These are phyloP conservation scores for Punica granatum DNA, from an alignment of 345 rosid species.

Conservation along the genomic window DNA sequence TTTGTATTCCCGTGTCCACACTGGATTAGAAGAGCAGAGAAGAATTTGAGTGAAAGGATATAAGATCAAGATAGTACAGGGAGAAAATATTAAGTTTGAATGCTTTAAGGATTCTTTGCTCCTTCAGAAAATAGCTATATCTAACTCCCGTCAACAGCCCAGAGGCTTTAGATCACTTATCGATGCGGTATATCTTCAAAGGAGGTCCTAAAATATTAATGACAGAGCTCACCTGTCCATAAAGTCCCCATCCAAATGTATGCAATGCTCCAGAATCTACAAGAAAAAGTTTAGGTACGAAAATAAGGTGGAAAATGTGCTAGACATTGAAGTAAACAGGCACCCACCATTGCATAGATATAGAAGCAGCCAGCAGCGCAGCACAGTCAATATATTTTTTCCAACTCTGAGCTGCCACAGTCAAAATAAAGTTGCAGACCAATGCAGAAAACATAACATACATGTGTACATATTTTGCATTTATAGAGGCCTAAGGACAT, in stretches of 20 bases:
- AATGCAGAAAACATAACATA: background rate
- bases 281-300: slow-evolving; percentile 15
- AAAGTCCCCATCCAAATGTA: slow-evolving; percentile 87
- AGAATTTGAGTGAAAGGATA: background rate
- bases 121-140: background rate
- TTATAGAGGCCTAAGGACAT: background rate
- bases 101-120: background rate
- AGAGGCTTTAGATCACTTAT: background rate
- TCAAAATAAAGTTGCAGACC: background rate
- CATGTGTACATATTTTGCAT: background rate
- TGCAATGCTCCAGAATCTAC: slow-evolving; percentile 68
- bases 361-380: background rate
- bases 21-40: slow-evolving; percentile 20
- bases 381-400: background rate
- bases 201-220: background rate
- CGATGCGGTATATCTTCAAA: background rate
- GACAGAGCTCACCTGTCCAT: slow-evolving; percentile 62
- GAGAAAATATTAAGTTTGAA: background rate
- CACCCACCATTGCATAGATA: background rate
- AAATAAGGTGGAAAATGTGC: background rate
- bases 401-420: background rate
- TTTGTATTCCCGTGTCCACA: slow-evolving; percentile 77
- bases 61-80: background rate
- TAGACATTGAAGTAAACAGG: background rate
- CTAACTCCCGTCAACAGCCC: background rate